Evolutionary conservation across 2,329 filamentous ascomycete species (phyloP), one percentile per base, ranked within the genome.

Genomic region (Diplodia corticola): DNA sequence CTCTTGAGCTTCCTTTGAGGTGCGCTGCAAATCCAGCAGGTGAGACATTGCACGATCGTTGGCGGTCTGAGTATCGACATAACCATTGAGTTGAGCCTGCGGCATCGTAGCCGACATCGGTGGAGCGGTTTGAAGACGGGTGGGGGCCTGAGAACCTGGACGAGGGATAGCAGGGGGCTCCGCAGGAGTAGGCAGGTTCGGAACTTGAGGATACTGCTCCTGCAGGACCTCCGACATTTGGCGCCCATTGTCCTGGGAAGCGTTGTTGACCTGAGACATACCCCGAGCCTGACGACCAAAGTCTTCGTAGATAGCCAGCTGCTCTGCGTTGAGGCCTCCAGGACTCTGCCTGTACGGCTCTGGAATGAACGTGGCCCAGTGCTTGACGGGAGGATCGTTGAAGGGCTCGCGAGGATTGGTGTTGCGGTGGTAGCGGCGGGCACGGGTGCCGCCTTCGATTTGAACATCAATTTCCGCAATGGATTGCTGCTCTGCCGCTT

Each of bases 271-370:
- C 71, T 74, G 83, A 76, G 74, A 77, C 49, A 85, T 79, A n/a
- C 85, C 86, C 65, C 92, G 89, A 30, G 92, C 89, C 75, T 96
- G 92, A 65, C 93, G 86, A 10, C 92, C 92, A 77, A 99, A 99
- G 69, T 98, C 93, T 73, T 98, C 93, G 74, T 99, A 99, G 28
- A 99, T 96, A 12, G 91, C 91, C 82, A 98, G 87, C 74, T 99
- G 95, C 73, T 97, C 92, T 26, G 90, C 85, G 73, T 97, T 98
- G 61, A 99, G 81, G 4, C 94, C 94, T 61, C 85, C 85, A 13
- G 92, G 89, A 44, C 90, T 89, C 71, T 97, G 87, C 73, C 95
- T 93, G 81, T 92, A 99, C 0, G 95, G 95, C 71, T 95, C 91
- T 0, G 94, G 94, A 69, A 99, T 97, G 49, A 93, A 93, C 79